A percentile compares a stretch with the other conserved stretches of the same genome.
Conservation (phyloP, 1,139 yeast species). For the Nakaseomyces uthaithaninus region DNA sequence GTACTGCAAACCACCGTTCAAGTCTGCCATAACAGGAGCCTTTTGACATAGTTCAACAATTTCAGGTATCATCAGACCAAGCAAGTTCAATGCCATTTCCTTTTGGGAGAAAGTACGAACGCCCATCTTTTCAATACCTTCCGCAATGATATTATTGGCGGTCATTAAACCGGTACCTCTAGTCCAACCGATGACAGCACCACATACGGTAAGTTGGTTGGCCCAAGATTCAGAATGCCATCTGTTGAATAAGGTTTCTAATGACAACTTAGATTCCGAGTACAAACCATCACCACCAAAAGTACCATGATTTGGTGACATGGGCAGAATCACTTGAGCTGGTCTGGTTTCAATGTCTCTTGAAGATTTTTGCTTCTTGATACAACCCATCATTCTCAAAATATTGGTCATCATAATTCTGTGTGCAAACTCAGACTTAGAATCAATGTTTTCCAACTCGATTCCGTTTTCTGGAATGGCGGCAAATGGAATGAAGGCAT, state of each 20-base stretch:
- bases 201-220: slow-evolving; percentile 87
- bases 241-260: slow-evolving; percentile 95
- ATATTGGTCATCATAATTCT: slow-evolving; percentile 96
- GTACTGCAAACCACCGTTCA: slow-evolving; percentile 97
- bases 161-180: slow-evolving; percentile 99
- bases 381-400: slow-evolving; percentile 83
- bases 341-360: slow-evolving; percentile 87
- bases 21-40: slow-evolving; percentile 92
- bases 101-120: slow-evolving; percentile 97
- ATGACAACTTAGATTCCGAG: slow-evolving; percentile 91
- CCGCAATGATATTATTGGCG: slow-evolving; percentile 94
- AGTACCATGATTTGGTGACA: slow-evolving; percentile 98
- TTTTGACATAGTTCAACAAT: slow-evolving; percentile 83
- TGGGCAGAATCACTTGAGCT: slow-evolving; percentile 91
- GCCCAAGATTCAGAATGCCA: slow-evolving; percentile 99
- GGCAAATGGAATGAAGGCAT: slow-evolving; percentile 92
- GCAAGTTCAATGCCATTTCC: slow-evolving; percentile 97
- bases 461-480: slow-evolving; percentile 98
- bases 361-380: slow-evolving; percentile 70
- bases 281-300: slow-evolving; percentile 97
- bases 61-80: slow-evolving; percentile 86
- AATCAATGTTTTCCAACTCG: slow-evolving; percentile 85
- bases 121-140: slow-evolving; percentile 91
- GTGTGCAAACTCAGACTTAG: slow-evolving; percentile 95
- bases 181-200: slow-evolving; percentile 99